Evolutionary conservation across 2,329 filamentous ascomycete species (phyloP), one percentile per base, ranked within the genome.

Genomic region (Diaporthe sp.): DNA sequence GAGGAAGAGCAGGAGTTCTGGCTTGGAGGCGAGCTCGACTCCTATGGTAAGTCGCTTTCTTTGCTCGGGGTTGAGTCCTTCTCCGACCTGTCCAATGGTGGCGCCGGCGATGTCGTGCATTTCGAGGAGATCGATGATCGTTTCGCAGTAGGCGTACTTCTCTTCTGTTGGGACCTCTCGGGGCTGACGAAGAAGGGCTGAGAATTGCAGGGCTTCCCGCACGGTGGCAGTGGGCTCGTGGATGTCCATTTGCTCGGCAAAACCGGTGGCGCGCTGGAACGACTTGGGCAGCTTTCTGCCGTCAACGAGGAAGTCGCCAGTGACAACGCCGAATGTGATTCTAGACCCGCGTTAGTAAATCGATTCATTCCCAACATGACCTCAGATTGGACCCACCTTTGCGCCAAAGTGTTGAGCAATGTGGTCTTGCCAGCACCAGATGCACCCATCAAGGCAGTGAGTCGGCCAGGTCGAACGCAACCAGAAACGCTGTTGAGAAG

Each of bases 381-480:
- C n/a, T n/a, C 2, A 13, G 7, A 19, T 0, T 28, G 17, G 22
- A 92, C 95, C 74, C 94, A 93, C 79, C 94, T 91, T 76, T 93
- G 94, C 10, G 95, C 95, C 50, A 97, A 87, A 4, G 95, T 93
- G 82, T 97, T 95, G 10, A 97, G 86, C 4, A 97, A 88, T 0
- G 95, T 97, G 0, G 95, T 97, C 84, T 97, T 97, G 71, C 95
- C 95, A 19, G 95, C 95, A 77, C 94, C 94, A n/a, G 92, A 94
- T 4, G 93, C 91, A 79, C 94, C 92, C 94, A 96, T 94, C 25
- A 96, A 86, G 7, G 93, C 94, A 5, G 92, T 94, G 30, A 95
- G 83, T 76, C 92, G 95, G 60, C 94, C 94, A 1, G 94, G 94
- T 82, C 95, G 94, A 72, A 96, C 93, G 91, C 93, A 97, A 4